Conservation (phyloP, 768 basidiomycete species). For the Hydnum rufescens region DNA sequence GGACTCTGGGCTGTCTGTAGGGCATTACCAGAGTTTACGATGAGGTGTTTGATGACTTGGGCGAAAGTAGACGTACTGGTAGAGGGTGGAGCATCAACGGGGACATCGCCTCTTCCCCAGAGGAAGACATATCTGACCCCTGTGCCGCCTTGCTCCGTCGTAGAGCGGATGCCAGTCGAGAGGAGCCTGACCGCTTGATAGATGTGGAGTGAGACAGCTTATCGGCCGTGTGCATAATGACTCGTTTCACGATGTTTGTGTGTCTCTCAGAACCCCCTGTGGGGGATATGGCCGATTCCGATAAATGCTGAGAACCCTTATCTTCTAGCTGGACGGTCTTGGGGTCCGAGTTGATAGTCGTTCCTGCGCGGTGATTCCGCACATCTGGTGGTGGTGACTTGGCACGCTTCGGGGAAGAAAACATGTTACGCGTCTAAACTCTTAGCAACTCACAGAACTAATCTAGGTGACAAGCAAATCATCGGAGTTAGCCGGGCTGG, state of each 20-base stretch:
- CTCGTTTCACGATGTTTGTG: slow-evolving; percentile 13
- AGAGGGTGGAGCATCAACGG: slow-evolving; percentile 15
- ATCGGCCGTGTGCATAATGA: slow-evolving; percentile 38
- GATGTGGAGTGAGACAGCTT: slow-evolving; percentile 31
- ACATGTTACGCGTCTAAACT: too few species aligned
- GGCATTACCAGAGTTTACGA: too few species aligned
- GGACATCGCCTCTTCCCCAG: slow-evolving; percentile 1
- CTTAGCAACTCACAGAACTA: too few species aligned
- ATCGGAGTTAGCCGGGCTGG: too few species aligned
- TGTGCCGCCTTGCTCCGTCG: slow-evolving; percentile 6
- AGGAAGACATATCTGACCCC: slow-evolving; percentile 6
- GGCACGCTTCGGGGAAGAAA: too few species aligned
- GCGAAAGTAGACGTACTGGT: too few species aligned
- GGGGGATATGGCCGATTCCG: slow-evolving; percentile 1
- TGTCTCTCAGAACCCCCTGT: background rate
- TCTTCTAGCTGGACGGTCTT: slow-evolving; percentile 5
- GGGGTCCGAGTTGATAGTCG: slow-evolving; percentile 13
- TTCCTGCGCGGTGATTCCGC: slow-evolving; percentile 14
- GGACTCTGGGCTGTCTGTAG: too few species aligned
- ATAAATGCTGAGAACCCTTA: background rate
- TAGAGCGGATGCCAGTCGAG: background rate
- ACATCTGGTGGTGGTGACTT: slow-evolving; percentile 10
- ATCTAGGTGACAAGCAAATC: too few species aligned
- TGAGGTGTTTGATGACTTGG: too few species aligned
- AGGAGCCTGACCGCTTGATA: slow-evolving; percentile 5